A percentile compares a stretch with the other conserved stretches of the same genome.
Evolutionary conservation across 1,139 yeast genomes (phyloP).

Genomic region (Taphrina populina): DNA sequence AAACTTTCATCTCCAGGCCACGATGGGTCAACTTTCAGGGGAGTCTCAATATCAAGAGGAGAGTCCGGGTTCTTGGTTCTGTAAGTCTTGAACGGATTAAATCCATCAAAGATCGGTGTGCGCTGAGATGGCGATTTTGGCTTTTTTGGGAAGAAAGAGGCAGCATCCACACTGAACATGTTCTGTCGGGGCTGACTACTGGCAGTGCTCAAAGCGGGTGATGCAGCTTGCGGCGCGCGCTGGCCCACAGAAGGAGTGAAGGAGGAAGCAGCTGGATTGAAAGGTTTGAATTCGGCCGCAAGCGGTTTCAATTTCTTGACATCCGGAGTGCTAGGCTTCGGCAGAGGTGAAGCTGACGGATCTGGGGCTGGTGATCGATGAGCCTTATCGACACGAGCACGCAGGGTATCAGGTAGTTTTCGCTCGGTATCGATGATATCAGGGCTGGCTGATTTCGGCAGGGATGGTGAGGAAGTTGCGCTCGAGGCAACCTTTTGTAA

Average conservation of each 20-base stretch:
- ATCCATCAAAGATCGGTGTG: conserved; percentile 11
- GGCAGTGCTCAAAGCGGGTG: conserved; percentile 18
- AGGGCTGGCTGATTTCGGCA: neutral
- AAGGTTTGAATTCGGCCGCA: conserved; percentile 29
- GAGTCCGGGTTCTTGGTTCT: conserved; percentile 27
- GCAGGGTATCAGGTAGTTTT: conserved; percentile 18
- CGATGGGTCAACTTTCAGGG: conserved; percentile 33
- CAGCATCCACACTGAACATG: conserved; percentile 11
- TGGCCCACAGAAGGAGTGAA: conserved; percentile 19
- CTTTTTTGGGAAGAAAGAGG: conserved; percentile 20
- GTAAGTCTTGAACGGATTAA: conserved; percentile 33
- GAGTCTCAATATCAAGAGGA: conserved; percentile 30
- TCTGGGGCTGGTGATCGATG: conserved; percentile 7
- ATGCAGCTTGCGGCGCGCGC: conserved; percentile 3
- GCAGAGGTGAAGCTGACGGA: conserved; percentile 14
- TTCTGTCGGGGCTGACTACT: conserved; percentile 23
- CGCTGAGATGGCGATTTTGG: conserved; percentile 12
- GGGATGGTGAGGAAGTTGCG: conserved; percentile 37
- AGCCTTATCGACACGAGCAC: conserved; percentile 20
- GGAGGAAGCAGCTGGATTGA: conserved; percentile 31
- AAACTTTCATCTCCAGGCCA: conserved; percentile 33
- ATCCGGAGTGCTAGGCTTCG: conserved; percentile 1
- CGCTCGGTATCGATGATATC: neutral
- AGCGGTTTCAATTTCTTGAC: conserved; percentile 23
- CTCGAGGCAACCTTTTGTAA: conserved; percentile 43